Evolutionary conservation across 495 filamentous ascomycete species (phyloP).

Genomic region (Podospora comata): DNA sequence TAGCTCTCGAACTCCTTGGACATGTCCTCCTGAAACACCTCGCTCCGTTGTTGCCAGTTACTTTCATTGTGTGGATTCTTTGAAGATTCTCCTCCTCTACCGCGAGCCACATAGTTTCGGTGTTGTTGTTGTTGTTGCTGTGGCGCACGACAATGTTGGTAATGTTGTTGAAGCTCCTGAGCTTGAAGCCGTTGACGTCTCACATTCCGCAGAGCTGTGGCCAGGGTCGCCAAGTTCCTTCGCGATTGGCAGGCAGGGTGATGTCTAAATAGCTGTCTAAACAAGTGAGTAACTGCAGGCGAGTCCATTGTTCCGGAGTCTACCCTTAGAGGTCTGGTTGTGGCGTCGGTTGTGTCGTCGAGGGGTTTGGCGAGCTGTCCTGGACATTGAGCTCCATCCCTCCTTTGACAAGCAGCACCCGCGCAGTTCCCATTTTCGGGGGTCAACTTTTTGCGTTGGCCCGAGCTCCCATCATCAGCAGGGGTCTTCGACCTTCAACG

Average conservation of each 20-base stretch:
- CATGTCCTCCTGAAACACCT: constrained; percentile 69
- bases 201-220: constrained; percentile 41
- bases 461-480: constrained; percentile 26
- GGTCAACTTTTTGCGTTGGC: constrained; percentile 27
- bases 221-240: constrained; percentile 44
- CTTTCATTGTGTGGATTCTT: constrained; percentile 36
- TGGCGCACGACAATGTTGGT: constrained; percentile 23
- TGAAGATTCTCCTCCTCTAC: constrained; percentile 25
- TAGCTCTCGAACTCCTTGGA: constrained; percentile 72
- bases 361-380: neutral
- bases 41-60: constrained; percentile 77
- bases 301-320: constrained; percentile 67
- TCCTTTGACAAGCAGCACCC: neutral
- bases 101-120: constrained; percentile 28
- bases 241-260: constrained; percentile 65
- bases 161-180: constrained; percentile 19
- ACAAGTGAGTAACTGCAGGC: constrained; percentile 69
- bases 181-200: constrained; percentile 21
- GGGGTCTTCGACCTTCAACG: neutral
- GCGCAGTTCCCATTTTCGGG: neutral
- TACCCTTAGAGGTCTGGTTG: neutral
- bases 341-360: neutral
- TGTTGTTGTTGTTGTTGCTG: constrained; percentile 28
- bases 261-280: constrained; percentile 77
- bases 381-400: constrained; percentile 11